A percentile compares a stretch with the other conserved stretches of the same genome.
Evolutionary conservation across 176 grass and related monocot genomes (phyloP).

Genomic region (Phoenix roebelenii): DNA sequence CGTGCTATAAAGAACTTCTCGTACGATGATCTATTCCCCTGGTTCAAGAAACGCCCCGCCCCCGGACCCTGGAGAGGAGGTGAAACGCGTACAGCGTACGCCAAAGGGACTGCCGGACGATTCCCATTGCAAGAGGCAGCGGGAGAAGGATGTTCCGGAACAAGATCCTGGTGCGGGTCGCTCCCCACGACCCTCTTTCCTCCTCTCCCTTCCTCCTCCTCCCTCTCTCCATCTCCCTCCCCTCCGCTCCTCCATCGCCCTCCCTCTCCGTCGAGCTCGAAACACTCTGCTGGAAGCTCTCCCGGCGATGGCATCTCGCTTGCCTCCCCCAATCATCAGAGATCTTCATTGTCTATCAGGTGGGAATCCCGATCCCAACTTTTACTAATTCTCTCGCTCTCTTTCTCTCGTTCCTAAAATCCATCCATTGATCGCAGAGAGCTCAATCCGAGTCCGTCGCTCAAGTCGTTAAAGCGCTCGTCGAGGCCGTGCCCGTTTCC

Average conservation of each 20-base stretch:
- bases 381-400: not conserved
- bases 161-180: conserved; percentile 47
- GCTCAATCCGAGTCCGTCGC: conserved; percentile 6
- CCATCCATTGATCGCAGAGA: not conserved
- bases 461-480: not conserved
- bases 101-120: too few relatives aligned
- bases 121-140: not conserved
- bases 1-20: too few relatives aligned
- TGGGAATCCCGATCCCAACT: conserved; percentile 5
- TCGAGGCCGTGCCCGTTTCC: not conserved
- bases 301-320: conserved; percentile 44
- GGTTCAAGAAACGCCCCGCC: too few relatives aligned
- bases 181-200: conserved; percentile 12
- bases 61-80: too few relatives aligned
- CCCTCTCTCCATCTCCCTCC: conserved; percentile 4
- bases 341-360: conserved; percentile 57
- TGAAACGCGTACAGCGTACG: too few relatives aligned
- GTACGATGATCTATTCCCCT: too few relatives aligned
- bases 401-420: not conserved
- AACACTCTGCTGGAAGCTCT: conserved; percentile 64
- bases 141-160: conserved; percentile 42
- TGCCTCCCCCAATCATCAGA: conserved; percentile 43
- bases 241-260: conserved; percentile 31
- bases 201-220: conserved; percentile 13
- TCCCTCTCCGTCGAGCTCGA: conserved; percentile 36